Evolutionary conservation across 257 asterid species (phyloP), one percentile per base, ranked within the genome.

Genomic region (Pogostemon cablin): DNA sequence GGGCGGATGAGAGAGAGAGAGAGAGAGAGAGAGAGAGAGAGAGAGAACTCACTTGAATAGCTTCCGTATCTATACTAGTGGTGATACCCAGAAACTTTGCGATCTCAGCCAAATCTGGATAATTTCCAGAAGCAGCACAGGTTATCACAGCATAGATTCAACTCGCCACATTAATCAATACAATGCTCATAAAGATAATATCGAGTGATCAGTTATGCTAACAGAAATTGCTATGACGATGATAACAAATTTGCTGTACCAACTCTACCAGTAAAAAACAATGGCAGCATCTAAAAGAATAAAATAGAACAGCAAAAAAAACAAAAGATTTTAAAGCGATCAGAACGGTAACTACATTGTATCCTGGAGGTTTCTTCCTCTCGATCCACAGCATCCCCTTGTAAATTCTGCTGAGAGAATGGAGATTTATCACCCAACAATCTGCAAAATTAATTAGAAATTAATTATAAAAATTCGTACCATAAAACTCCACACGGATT

Each of bases 81-180:
- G 99, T 93, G 73, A 93, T 87, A 49, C 99, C 97, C 72, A 93
- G 80, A 86, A 93, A 93, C 79, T 93, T 93, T 34, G 99, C 99
- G 57, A 93, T 91, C 86, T 93, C 99, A 4, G 99, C 97, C 77
- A 93, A 83, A 89, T 93, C 98, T 93, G 93, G 75, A 77, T 67
- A 73, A 35, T n/a, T 62, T 61, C 63, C 59, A 67, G 39, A 78
- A 71, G 65, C n/a, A 17, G 25, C 32, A 46, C 61, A 40, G 34
- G 15, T 42, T 32, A 10, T 71, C 50, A 12, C 79, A 44, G 37
- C 40, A 8, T 3, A 65, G 7, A 71, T 20, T 56, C 79, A 53
- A 63, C 65, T 63, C 34, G 35, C 6, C 15, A 39, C 32, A 56
- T 40, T 3, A 49, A 25, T 41, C 40, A 43, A 17, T 48, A 59